Evolutionary conservation across 768 basidiomycete genomes (phyloP), one percentile per base, ranked within the genome.

Genomic region (Boletus vermiculosoides): DNA sequence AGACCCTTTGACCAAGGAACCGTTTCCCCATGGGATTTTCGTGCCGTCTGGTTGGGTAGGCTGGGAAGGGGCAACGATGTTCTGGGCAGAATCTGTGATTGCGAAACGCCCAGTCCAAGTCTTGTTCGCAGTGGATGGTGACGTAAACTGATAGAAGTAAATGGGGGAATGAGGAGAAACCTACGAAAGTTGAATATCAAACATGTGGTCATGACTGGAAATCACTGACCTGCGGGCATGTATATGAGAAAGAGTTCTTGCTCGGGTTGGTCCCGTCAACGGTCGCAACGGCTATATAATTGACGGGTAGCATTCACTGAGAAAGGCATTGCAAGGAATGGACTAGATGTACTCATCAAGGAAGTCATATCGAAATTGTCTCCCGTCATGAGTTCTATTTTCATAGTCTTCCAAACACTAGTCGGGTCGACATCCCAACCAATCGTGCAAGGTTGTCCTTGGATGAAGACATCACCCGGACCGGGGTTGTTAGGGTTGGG

Each of bases 371-470:
- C 59, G 50, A 79, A 71, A 74, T 94, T 92, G 66, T 79, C 67
- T 5, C 91, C 92, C 1, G 87, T 85, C 90, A 90, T 92, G 69
- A 93, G 81, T 68, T 90, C 76, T 55, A 94, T 88, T 59, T 78
- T 73, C 84, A 88, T 90, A 57, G 75, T 69, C 66, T 80, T 84
- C 92, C 92, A 94, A 16, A 58, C 61, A 22, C 84, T 83, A 15
- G 80, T 78, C 6, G 72, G 55, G 65, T 91, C 90, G 8, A 74
- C 78, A 1, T 65, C 65, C 91, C 92, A 94, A 12, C 68, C 63
- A 42, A 87, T 76, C 30, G 67, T 61, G 65, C 90, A 93, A 4
- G 73, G 65, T 11, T 69, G 48, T 20, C 89, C 90, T 52, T 80
- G 74, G 41, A 81, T 80, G 76, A 80, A 88, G 25, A 78, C 64